These are phyloP conservation scores for Didymella pinodella DNA, from an alignment of 2,329 filamentous ascomycete genomes.

Conservation along the genomic window DNA sequence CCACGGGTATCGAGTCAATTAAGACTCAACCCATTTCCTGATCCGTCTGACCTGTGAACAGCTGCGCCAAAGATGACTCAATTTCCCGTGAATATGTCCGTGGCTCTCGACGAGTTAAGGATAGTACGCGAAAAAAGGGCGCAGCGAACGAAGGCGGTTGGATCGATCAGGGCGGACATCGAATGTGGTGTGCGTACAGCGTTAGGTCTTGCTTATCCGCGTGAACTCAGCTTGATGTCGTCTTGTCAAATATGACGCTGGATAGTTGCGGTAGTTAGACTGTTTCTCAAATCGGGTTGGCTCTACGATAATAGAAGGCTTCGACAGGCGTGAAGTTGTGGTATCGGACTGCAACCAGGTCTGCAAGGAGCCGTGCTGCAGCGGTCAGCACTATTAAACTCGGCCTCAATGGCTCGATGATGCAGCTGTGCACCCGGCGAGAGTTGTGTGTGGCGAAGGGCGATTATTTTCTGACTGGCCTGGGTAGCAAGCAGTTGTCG, in stretches of 20 bases:
- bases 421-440: neutral
- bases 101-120: neutral
- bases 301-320: neutral
- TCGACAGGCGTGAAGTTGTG: neutral
- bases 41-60: conserved; percentile 1
- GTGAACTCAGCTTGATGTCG: too few species aligned
- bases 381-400: neutral
- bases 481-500: neutral
- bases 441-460: neutral
- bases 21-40: too few species aligned
- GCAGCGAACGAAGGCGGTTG: neutral
- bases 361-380: neutral
- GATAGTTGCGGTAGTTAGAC: too few species aligned
- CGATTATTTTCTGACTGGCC: neutral
- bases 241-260: too few species aligned
- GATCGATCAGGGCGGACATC: neutral
- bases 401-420: neutral
- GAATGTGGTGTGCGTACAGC: neutral
- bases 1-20: neutral
- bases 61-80: neutral
- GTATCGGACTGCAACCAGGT: neutral
- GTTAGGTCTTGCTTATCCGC: neutral
- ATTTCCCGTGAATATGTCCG: neutral
- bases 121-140: neutral
- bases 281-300: neutral